A percentile compares a stretch with the other conserved stretches of the same genome.
phyloP scores from a whole-genome alignment of 129 eudicot genomes.

The Flaveria robusta region DNA sequence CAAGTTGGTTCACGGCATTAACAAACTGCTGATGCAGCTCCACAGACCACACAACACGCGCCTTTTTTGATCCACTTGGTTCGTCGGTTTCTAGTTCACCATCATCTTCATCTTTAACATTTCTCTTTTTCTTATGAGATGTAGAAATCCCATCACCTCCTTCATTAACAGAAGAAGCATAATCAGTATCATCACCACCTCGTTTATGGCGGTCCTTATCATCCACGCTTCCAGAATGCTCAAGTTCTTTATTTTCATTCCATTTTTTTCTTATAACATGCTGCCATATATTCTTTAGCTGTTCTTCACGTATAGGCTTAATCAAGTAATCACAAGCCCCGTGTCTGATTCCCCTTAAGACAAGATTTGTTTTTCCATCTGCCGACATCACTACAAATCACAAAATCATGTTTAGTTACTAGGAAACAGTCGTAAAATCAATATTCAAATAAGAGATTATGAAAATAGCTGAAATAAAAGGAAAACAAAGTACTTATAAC shows the following conservation, averaged over 20 bases:
- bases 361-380: constrained; percentile 67
- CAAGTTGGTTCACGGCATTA: constrained; percentile 72
- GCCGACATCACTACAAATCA: constrained; percentile 75
- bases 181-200: constrained; percentile 59
- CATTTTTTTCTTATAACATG: constrained; percentile 76
- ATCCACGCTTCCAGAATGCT: constrained; percentile 61
- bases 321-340: constrained; percentile 85
- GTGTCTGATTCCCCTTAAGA: constrained; percentile 70
- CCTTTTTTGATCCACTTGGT: constrained; percentile 59
- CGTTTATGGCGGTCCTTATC: constrained; percentile 57
- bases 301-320: constrained; percentile 79
- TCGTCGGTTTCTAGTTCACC: constrained; percentile 67
- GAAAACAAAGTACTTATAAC: constrained; percentile 59
- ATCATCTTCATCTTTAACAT: constrained; percentile 68
- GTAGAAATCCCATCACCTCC: constrained; percentile 56
- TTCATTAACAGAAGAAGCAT: constrained; percentile 67
- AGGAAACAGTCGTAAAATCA: constrained; percentile 3
- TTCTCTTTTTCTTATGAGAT: constrained; percentile 61
- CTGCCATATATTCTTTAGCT: constrained; percentile 82
- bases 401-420: constrained; percentile 21
- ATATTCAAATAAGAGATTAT: neutral
- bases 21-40: constrained; percentile 89
- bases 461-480: neutral
- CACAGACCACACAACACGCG: constrained; percentile 80
- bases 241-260: constrained; percentile 65